These are phyloP conservation scores for Diospyros kaki DNA, from an alignment of 148 eudicot species.

Conservation along the genomic window DNA sequence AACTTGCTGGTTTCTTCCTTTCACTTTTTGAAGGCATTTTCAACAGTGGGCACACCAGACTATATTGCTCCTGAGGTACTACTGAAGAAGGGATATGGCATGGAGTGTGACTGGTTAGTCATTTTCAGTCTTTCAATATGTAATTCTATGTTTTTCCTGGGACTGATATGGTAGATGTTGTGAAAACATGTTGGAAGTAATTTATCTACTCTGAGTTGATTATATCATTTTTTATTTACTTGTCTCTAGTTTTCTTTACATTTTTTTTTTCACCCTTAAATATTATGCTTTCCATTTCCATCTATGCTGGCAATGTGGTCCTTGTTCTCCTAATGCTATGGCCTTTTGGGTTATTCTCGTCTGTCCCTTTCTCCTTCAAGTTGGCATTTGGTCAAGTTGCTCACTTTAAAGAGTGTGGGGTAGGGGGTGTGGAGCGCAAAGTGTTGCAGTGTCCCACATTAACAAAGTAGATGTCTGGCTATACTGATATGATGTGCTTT, in stretches of 20 bases:
- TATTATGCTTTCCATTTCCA: too few relatives aligned
- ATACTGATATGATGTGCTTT: too few relatives aligned
- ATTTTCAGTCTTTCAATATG: background rate
- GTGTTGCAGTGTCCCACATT: too few relatives aligned
- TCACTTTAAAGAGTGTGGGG: too few relatives aligned
- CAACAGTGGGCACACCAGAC: slow-evolving; percentile 98
- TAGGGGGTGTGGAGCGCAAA: too few relatives aligned
- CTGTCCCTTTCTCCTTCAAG: too few relatives aligned
- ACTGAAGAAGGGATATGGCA: slow-evolving; percentile 88
- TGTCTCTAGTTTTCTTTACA: background rate
- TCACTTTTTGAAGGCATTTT: slow-evolving; percentile 67
- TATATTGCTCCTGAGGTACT: slow-evolving; percentile 97
- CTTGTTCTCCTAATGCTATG: too few relatives aligned
- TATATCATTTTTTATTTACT: background rate
- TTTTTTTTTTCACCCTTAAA: background rate
- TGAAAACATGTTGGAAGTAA: background rate
- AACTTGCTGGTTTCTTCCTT: slow-evolving; percentile 20
- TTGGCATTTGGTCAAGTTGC: too few relatives aligned
- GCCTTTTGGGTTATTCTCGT: too few relatives aligned
- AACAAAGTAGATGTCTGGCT: too few relatives aligned
- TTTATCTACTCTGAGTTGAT: background rate
- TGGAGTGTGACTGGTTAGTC: slow-evolving; percentile 98
- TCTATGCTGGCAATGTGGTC: too few relatives aligned
- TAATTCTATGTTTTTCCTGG: background rate
- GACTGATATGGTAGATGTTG: background rate